Conservation (phyloP, 306 rosid genomes). For the Adenanthera pavonina region DNA sequence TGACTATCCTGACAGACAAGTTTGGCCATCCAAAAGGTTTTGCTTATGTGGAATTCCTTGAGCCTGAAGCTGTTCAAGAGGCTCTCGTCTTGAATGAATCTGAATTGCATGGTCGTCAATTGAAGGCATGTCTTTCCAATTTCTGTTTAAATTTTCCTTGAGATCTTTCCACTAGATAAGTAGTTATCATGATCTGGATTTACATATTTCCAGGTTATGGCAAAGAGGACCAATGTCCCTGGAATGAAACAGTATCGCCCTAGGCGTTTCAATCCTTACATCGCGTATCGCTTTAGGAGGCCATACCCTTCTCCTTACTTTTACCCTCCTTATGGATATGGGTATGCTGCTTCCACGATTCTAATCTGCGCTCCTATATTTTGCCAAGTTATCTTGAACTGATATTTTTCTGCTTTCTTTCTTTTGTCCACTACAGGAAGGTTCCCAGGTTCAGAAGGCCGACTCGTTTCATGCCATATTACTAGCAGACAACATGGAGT, state of each 20-base stretch:
- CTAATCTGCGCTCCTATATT: neutral
- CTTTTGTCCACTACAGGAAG: conserved; percentile 51
- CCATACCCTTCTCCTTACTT: conserved; percentile 81
- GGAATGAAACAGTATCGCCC: conserved; percentile 92
- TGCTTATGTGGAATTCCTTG: conserved; percentile 93
- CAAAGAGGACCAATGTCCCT: conserved; percentile 94
- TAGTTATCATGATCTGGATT: conserved; percentile 34
- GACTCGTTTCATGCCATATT: conserved; percentile 64
- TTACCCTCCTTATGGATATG: conserved; percentile 86
- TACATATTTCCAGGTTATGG: conserved; percentile 67
- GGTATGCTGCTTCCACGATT: conserved; percentile 53
- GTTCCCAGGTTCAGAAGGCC: conserved; percentile 69
- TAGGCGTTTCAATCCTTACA: conserved; percentile 78
- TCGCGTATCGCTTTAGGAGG: conserved; percentile 77
- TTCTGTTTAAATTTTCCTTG: conserved; percentile 23
- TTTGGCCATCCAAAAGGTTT: conserved; percentile 97
- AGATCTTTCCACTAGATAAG: conserved; percentile 1
- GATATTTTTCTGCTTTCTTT: conserved; percentile 9
- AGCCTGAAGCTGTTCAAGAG: conserved; percentile 92
- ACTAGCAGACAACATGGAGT: conserved; percentile 37
- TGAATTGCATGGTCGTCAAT: conserved; percentile 92
- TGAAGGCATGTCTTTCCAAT: conserved; percentile 63
- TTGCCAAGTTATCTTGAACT: neutral
- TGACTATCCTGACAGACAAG: conserved; percentile 94
- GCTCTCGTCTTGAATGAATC: conserved; percentile 84